Percentiles rank a stretch among this genome's conserved stretches.
Evolutionary conservation across 2,329 filamentous ascomycete species (phyloP).

Genomic region (Fusarium sp.): DNA sequence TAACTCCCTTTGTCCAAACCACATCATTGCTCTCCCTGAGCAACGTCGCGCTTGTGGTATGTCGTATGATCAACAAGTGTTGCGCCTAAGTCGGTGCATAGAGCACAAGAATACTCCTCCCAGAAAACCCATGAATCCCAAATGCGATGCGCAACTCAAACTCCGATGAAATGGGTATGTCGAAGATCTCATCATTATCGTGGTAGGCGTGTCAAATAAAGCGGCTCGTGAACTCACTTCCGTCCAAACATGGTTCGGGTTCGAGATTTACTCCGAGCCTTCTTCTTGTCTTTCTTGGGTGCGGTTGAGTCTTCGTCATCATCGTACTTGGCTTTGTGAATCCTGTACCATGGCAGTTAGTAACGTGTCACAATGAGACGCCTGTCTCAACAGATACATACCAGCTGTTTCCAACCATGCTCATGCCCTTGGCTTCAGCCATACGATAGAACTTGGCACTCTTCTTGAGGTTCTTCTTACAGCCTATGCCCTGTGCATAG

Average conservation of each 20-base stretch:
- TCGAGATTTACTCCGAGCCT: slow-evolving; percentile 80
- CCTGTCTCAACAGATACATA: slow-evolving; percentile 60
- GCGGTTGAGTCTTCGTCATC: slow-evolving; percentile 70
- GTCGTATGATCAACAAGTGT: slow-evolving; percentile 7
- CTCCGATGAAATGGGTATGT: slow-evolving; percentile 50
- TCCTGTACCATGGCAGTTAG: slow-evolving; percentile 67
- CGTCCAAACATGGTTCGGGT: slow-evolving; percentile 78
- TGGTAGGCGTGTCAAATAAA: slow-evolving; percentile 34
- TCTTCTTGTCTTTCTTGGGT: slow-evolving; percentile 67
- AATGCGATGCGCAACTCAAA: slow-evolving; percentile 45
- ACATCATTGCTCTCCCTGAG: slow-evolving; percentile 11
- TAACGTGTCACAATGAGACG: not conserved
- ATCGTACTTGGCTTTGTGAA: slow-evolving; percentile 94
- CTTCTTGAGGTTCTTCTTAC: slow-evolving; percentile 96
- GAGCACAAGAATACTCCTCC: slow-evolving; percentile 30
- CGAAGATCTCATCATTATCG: slow-evolving; percentile 49
- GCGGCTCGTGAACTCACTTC: slow-evolving; percentile 43
- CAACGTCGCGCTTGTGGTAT: not conserved
- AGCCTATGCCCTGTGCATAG: slow-evolving; percentile 92
- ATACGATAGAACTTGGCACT: slow-evolving; percentile 90
- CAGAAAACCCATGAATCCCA: slow-evolving; percentile 28
- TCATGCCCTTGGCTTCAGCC: slow-evolving; percentile 94
- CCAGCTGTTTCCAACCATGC: slow-evolving; percentile 99
- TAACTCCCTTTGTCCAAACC: slow-evolving; percentile 10
- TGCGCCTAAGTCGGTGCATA: slow-evolving; percentile 13